Evolutionary conservation across 2,329 filamentous ascomycete genomes (phyloP).

Genomic region (Colletotrichum abscissum): DNA sequence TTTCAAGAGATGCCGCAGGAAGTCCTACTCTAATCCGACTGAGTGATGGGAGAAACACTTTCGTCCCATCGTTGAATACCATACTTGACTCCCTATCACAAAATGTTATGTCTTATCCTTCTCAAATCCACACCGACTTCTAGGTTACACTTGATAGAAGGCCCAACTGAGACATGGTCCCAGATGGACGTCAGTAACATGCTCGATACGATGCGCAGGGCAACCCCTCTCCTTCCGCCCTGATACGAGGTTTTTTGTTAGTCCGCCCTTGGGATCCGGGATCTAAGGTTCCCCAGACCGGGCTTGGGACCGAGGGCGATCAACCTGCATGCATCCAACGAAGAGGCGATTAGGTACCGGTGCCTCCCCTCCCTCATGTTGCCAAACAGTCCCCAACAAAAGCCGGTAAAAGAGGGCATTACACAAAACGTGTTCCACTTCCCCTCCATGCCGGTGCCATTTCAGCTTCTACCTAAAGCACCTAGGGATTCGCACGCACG

Average conservation of each 20-base stretch:
- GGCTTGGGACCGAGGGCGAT: background rate
- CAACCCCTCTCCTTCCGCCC: background rate
- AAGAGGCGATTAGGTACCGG: background rate
- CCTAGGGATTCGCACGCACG: background rate
- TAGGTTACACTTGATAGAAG: background rate
- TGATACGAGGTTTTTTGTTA: slow-evolving; percentile 10
- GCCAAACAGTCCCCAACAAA: background rate
- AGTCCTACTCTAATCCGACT: background rate
- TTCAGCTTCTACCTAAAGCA: background rate
- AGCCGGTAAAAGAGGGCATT: background rate
- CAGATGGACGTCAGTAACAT: background rate
- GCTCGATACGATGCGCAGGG: background rate
- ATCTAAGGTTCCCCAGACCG: background rate
- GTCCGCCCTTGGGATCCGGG: background rate
- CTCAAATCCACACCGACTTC: background rate
- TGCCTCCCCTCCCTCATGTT: background rate
- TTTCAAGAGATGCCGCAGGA: background rate
- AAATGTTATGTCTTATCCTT: background rate
- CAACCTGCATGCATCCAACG: background rate
- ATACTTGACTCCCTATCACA: background rate
- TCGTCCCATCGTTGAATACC: background rate
- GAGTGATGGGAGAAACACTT: background rate
- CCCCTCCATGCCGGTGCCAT: background rate
- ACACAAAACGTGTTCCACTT: background rate
- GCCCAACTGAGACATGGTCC: slow-evolving; percentile 11